Percentiles rank a stretch among this genome's conserved stretches.
Conservation (phyloP, 2,329 filamentous ascomycete species). For the Verticillium zaregamsianum region DNA sequence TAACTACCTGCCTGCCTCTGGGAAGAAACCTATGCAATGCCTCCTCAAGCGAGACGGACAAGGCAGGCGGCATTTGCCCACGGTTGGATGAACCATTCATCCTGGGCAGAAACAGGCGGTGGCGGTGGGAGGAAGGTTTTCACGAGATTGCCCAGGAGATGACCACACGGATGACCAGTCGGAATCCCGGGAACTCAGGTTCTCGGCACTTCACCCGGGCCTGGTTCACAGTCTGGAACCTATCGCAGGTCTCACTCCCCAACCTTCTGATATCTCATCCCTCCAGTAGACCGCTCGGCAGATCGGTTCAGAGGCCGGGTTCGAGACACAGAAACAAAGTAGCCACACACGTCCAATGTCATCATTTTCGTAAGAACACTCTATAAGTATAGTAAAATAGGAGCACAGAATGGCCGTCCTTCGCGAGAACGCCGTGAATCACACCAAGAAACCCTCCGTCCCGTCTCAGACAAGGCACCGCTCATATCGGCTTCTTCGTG, state of each 20-base stretch:
- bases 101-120: neutral
- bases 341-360: neutral
- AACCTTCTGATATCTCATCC: neutral
- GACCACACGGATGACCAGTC: neutral
- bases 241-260: neutral
- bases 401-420: neutral
- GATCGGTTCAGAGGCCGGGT: neutral
- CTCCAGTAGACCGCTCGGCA: too few species aligned
- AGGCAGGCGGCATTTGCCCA: neutral
- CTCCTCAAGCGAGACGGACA: neutral
- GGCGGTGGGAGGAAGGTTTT: neutral
- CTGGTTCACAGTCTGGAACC: neutral
- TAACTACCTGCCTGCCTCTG: too few species aligned
- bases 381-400: neutral
- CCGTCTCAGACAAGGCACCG: neutral
- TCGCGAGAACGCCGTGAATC: neutral
- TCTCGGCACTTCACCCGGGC: neutral
- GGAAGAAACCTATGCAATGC: too few species aligned
- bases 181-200: too few species aligned
- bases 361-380: neutral
- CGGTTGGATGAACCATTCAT: neutral
- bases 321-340: too few species aligned
- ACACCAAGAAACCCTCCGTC: neutral
- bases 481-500: constrained; percentile 13
- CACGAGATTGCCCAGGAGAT: neutral